Conservation (phyloP, 306 rosid genomes). For the Rosa lucieae region DNA sequence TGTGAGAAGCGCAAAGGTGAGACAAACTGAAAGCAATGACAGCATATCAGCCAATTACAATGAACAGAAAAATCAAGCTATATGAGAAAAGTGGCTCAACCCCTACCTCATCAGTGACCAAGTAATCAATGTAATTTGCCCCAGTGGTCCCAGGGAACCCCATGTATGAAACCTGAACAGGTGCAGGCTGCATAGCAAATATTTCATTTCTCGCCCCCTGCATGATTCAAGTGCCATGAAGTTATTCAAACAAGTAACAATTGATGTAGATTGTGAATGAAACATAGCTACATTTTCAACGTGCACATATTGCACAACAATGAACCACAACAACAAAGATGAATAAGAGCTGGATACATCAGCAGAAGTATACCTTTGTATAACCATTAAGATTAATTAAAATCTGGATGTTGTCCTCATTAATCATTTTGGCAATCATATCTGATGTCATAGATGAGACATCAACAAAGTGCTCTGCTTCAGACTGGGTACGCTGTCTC, state of each 20-base stretch:
- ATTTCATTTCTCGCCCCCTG: slow-evolving; percentile 98
- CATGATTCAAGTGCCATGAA: slow-evolving; percentile 16
- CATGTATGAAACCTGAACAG: slow-evolving; percentile 98
- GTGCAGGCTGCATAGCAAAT: slow-evolving; percentile 95
- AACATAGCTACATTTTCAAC: background rate
- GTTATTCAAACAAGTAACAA: slow-evolving; percentile 8
- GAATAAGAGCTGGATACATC: background rate
- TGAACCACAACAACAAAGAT: background rate
- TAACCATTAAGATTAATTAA: slow-evolving; percentile 95
- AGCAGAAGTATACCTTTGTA: slow-evolving; percentile 64
- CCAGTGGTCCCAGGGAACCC: slow-evolving; percentile 99
- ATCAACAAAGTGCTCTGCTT: slow-evolving; percentile 89
- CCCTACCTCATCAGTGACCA: slow-evolving; percentile 89
- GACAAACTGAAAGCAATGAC: slow-evolving; percentile 67
- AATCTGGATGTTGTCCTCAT: slow-evolving; percentile 78
- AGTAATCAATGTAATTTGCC: slow-evolving; percentile 80
- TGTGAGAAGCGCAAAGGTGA: slow-evolving; percentile 74
- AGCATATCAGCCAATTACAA: background rate
- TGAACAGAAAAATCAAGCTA: background rate
- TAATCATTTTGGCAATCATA: slow-evolving; percentile 83
- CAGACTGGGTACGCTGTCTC: slow-evolving; percentile 91
- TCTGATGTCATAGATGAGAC: slow-evolving; percentile 92
- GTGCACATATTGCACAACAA: background rate
- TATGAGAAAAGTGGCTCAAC: background rate
- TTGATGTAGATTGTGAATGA: background rate